Evolutionary conservation across 2,329 filamentous ascomycete genomes (phyloP), one percentile per base, ranked within the genome.

Genomic region (Botrytis fabae): DNA sequence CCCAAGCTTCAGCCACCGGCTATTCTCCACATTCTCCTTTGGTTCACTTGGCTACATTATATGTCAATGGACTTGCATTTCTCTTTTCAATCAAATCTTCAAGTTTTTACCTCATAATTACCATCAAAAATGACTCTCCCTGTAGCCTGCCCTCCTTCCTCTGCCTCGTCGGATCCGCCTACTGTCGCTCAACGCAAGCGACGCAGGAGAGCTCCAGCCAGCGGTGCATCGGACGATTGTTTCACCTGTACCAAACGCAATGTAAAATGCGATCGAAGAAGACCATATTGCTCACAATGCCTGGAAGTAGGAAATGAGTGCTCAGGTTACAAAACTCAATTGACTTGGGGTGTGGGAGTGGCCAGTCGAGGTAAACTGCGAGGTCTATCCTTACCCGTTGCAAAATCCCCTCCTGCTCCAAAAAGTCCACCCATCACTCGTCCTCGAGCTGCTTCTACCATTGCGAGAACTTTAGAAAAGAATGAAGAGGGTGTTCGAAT

Each of bases 341-440:
- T 98, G 83, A 98, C 95, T 64, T 98, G 95, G 95, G 94, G 94
- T 60, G 93, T 98, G 65, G 95, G 95, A 69, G 95, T 98, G 74
- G 95, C 95, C 73, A 98, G 95, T 83, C 91, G 95, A 80, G 95
- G 95, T 81, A 98, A 98, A 85, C 90, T 98, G 76, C 90, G 95
- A 75, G 95, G 95, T 57, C 86, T 98, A 77, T 95, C 95, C 73
- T 85, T 97, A 73, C 89, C 89, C 73, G 87, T 91, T 75, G 89
- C 89, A 72, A 90, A 90, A 80, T 87, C 88, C 25, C 82, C 87
- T 35, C 83, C 86, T 2, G 82, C 83, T 4, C 82, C 85, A 12
- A 79, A 76, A 71, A 81, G 79, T 69, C 80, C 80, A 22, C 75
- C 79, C n/a, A 59, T 73, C 35, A 75, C 74, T 44, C 76, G 80